Percentiles rank a stretch among this genome's conserved stretches.
Evolutionary conservation across 2,329 filamentous ascomycete genomes (phyloP).

Genomic region (Rasamsonia emersonii): DNA sequence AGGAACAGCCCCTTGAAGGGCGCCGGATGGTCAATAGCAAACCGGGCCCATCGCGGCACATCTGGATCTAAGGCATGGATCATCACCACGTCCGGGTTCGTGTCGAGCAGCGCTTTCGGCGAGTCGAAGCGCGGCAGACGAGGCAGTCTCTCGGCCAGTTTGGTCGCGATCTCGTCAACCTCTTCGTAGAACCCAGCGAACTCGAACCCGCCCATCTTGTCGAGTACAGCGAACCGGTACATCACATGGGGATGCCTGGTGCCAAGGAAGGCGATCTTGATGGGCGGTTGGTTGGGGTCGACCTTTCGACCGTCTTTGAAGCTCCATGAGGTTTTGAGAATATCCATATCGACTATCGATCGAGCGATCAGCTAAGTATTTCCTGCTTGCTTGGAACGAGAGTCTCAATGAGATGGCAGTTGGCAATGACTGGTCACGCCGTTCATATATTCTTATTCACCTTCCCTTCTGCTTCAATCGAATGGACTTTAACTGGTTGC

Average conservation of each 20-base stretch:
- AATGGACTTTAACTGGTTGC: too few species aligned
- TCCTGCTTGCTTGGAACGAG: too few species aligned
- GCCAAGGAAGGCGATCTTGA: slow-evolving; percentile 12
- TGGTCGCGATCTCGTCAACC: slow-evolving; percentile 8
- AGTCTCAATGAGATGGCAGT: too few species aligned
- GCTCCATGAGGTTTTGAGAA: slow-evolving; percentile 9
- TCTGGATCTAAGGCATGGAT: slow-evolving; percentile 13
- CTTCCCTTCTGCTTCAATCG: too few species aligned
- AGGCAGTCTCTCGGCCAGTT: slow-evolving; percentile 9
- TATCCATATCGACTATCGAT: slow-evolving; percentile 13
- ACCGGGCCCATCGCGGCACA: slow-evolving; percentile 11
- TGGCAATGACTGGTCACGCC: too few species aligned
- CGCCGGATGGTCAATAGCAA: slow-evolving; percentile 10
- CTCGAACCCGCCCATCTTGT: slow-evolving; percentile 13
- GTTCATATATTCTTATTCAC: too few species aligned
- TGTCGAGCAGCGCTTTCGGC: slow-evolving; percentile 9
- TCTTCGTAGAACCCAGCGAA: slow-evolving; percentile 12
- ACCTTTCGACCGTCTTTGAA: slow-evolving; percentile 9
- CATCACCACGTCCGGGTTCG: slow-evolving; percentile 13
- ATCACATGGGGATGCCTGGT: slow-evolving; percentile 12
- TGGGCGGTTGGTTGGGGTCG: slow-evolving; percentile 6
- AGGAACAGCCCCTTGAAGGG: slow-evolving; percentile 11
- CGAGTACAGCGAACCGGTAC: slow-evolving; percentile 12
- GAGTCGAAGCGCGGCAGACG: slow-evolving; percentile 9
- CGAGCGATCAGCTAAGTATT: too few species aligned